These are phyloP conservation scores for Termitomyces sp. DNA, from an alignment of 768 basidiomycete genomes.

Conservation along the genomic window DNA sequence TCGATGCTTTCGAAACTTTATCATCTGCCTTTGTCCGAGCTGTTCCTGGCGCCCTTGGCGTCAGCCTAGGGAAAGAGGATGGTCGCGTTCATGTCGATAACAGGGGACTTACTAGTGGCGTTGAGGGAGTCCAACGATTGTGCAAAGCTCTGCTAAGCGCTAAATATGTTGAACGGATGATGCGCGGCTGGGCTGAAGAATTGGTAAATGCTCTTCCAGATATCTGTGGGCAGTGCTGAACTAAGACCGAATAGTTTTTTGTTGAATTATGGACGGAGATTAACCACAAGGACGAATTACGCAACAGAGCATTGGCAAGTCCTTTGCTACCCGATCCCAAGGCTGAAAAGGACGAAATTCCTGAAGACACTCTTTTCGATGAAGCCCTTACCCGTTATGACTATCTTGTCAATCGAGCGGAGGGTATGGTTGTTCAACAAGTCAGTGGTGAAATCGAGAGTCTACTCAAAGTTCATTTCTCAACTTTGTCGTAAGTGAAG, in stretches of 20 bases:
- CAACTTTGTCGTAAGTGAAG: slow-evolving; percentile 36
- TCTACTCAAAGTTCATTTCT: slow-evolving; percentile 69
- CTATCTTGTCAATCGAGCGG: slow-evolving; percentile 59
- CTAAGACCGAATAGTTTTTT: slow-evolving; percentile 64
- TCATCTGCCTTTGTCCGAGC: slow-evolving; percentile 84
- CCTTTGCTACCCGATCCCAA: slow-evolving; percentile 45
- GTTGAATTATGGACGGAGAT: slow-evolving; percentile 87
- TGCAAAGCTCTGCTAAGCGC: slow-evolving; percentile 86
- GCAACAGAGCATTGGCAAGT: slow-evolving; percentile 44
- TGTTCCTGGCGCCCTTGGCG: slow-evolving; percentile 86
- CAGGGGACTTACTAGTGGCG: slow-evolving; percentile 69
- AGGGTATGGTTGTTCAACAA: slow-evolving; percentile 84
- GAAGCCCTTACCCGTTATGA: slow-evolving; percentile 63
- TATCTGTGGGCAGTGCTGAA: not conserved
- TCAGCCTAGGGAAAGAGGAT: slow-evolving; percentile 43
- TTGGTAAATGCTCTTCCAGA: slow-evolving; percentile 43
- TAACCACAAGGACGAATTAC: slow-evolving; percentile 51
- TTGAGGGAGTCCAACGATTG: slow-evolving; percentile 77
- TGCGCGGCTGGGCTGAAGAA: slow-evolving; percentile 88
- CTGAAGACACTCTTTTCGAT: slow-evolving; percentile 74
- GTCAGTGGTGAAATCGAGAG: slow-evolving; percentile 78
- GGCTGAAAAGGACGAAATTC: slow-evolving; percentile 25
- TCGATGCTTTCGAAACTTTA: slow-evolving; percentile 92
- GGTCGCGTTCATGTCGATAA: slow-evolving; percentile 45
- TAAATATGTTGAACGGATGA: slow-evolving; percentile 59